Base-by-base conservation (phyloP, 768 basidiomycete genomes). In the Exsudoporus frostii region DNA sequence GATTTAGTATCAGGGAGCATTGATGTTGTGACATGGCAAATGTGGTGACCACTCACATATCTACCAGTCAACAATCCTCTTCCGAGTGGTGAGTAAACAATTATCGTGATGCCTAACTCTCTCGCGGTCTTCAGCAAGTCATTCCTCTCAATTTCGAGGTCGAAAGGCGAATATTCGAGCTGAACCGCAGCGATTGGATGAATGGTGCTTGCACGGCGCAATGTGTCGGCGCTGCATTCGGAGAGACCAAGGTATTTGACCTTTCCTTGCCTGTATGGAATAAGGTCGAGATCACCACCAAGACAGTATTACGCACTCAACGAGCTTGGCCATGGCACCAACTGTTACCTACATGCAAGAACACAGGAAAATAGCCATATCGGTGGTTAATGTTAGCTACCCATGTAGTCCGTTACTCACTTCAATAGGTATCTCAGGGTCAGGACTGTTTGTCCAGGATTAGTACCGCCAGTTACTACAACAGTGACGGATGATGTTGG, bases 11-110 rank as follows among this genome's bases (percentile, higher is more conserved):
- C 38, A 20, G 1, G 27, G 19, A 30, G 1, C n/a, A 22, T 24
- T 15, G 40, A 24, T 22, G 17, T 24, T 14, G n/a, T 2, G 1
- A 24, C 5, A 19, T 15, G 14, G 2, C 7, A 17, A 33, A 9
- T 1, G 7, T 14, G 6, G 4, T 19, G 10, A 44, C 22, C 30
- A 55, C 72, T 55, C 49, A 76, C 76, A 48, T 71, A 74, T 51
- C 67, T 62, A 2, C 81, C 79, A 0, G 77, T 81, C 45, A 81
- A 57, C n/a, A 82, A 51, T 2, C 80, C 81, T 30, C 79, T 69
- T 17, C 80, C 80, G 24, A 83, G 70, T 2, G 81, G 82, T 3
- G 76, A 74, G 52, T 81, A 83, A 1, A 78, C 77, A 9, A 84
- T 66, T 20, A 80, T 71, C 40, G 73, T 69, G 34, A 80, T 71